Base-by-base conservation (phyloP, 441 rosid genomes). In the Melastoma candidum region DNA sequence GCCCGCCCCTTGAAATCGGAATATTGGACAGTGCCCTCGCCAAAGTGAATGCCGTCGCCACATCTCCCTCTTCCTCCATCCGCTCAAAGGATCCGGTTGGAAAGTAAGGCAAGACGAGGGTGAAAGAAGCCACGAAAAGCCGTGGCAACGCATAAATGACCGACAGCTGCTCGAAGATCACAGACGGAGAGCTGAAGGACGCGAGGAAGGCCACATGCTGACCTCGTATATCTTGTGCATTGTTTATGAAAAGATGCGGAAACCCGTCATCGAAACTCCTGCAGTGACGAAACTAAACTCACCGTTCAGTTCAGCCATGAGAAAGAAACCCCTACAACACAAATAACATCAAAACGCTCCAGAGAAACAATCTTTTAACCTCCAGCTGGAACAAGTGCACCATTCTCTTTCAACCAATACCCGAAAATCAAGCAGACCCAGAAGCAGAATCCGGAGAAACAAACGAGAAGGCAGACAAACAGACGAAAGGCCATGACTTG, bases 1-100 rank as follows among this genome's bases (percentile, higher is more conserved):
- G 98, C 56, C 97, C 98, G 59, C 98, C 98, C 63, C 98, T 77
- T 55, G 98, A 86, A 48, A 83, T 81, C 27, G 98, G 98, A 60
- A 93, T 86, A 53, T 93, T 86, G 2, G 98, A 93, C 44, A 93
- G 71, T 66, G 88, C 86, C 78, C 96, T 86, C 0, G 98, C 96
- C 97, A 93, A 81, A 66, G 98, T 86, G 68, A 93, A 89, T 2
- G 97, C 98, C 68, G 97, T 93, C 14, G 98, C 97, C 29, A 93
- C 97, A 66, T 93, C 97, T 41, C 98, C 98, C 75, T 93, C 98
- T 61, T 89, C 97, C 68, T 93, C 98, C 98, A 93, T 93, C 59
- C 97, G 78, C 76, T 93, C 98, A 43, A 93, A 89, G 58, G 97
- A 86, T 48, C 97, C 98, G 53, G 98, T 93, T 6, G 98, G 97